Evolutionary conservation across 78 protist species (phyloP).

Genomic region (Dictyostelium firmibasis): DNA sequence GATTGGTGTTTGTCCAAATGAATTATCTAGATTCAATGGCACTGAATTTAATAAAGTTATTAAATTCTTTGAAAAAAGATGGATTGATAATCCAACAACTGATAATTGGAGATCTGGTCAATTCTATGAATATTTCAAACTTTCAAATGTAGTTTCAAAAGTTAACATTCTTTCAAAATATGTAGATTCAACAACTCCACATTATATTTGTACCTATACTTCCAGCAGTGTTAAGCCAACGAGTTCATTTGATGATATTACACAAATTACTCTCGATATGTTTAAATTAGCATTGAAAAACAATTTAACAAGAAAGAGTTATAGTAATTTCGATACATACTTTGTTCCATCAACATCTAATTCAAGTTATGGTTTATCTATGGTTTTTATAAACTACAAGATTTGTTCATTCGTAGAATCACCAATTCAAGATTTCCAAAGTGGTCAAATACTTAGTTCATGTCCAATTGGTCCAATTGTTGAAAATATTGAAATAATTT

Average conservation of each 20-base stretch:
- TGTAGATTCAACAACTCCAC: neutral
- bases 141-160: neutral
- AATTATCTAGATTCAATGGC: neutral
- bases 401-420: neutral
- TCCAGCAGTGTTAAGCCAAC: neutral
- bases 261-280: neutral
- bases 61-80: neutral
- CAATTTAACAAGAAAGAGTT: neutral
- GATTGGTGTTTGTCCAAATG: neutral
- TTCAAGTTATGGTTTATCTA: neutral
- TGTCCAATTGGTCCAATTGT: conserved; percentile 14
- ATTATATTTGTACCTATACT: neutral
- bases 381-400: neutral
- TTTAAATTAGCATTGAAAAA: neutral
- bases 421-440: neutral
- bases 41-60: neutral
- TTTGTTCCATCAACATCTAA: neutral
- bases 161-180: neutral
- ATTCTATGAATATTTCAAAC: neutral
- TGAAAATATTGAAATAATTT: neutral
- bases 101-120: neutral
- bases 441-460: neutral
- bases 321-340: neutral
- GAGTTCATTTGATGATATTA: neutral
- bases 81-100: neutral